A percentile compares a stretch with the other conserved stretches of the same genome.
Evolutionary conservation across 306 rosid species (phyloP).

Genomic region (Cucumis cinereus): DNA sequence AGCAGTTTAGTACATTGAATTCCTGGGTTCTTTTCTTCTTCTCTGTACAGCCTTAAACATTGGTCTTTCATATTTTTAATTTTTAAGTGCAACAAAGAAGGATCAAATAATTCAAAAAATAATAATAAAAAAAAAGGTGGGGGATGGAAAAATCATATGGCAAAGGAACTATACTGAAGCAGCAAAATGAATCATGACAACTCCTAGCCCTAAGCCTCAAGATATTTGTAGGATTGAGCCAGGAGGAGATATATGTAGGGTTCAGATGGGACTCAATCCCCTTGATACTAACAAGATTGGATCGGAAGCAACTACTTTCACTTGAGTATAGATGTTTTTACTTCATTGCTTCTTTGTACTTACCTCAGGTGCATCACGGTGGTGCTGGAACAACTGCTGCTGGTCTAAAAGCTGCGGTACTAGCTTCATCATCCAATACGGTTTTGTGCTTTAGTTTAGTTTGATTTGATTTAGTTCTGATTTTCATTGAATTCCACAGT

Average conservation of each 20-base stretch:
- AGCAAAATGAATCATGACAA: neutral
- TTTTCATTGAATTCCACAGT: conserved; percentile 22
- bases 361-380: conserved; percentile 92
- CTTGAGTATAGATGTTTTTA: neutral
- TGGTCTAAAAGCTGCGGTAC: conserved; percentile 94
- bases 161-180: neutral
- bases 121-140: neutral
- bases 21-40: neutral
- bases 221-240: neutral
- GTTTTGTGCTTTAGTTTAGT: neutral
- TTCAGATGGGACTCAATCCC: neutral
- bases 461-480: neutral
- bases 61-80: neutral
- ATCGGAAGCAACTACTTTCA: neutral
- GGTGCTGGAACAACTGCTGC: conserved; percentile 99
- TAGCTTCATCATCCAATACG: neutral
- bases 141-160: neutral
- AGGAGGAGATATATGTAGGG: neutral
- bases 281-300: neutral
- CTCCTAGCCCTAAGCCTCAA: neutral
- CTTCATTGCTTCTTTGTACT: neutral
- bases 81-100: neutral
- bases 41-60: neutral
- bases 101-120: neutral
- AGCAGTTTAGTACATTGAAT: neutral